Evolutionary conservation across 805 yeast species (phyloP), one percentile per base, ranked within the genome.

Genomic region (Yamadazyma sp.): DNA sequence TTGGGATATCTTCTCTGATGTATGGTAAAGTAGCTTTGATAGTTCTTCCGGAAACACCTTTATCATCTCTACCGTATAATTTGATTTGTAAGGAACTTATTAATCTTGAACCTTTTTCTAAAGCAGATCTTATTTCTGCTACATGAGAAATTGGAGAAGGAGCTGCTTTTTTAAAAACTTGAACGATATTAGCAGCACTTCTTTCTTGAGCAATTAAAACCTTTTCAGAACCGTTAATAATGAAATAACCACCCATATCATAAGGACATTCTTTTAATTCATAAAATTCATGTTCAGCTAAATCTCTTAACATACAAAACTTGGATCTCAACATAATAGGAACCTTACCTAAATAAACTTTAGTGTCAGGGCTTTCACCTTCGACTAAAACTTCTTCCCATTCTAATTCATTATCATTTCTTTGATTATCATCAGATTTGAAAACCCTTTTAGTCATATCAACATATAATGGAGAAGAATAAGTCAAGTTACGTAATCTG

Each of bases 181-280:
- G 98, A 24, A 93, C 98, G 47, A 93, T 93, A 58, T 93, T 93
- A 31, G 98, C 99, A 10, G 99, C 98, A 41, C 93, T 81, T 61
- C 99, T 80, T 65, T 93, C 99, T 67, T 93, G 99, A 21, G 99
- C 99, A 69, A 93, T 93, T 54, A 93, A 72, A 38, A 93, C 99
- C 62, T 93, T 93, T 61, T 93, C 99, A 14, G 97, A 87, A 52
- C 99, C 99, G 68, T 93, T 93, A 56, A 93, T 93, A 50, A 93
- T 89, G 58, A 93, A 93, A 64, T 93, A 93, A 44, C 99, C 99
- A 62, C 99, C 99, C 94, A 93, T 95, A 73, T 93, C 99, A 64
- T 86, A 93, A 21, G 98, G 98, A 68, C 99, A 93, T 66, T 93
- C 99, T 63, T 93, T 89, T 56, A 93, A 76, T 52, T 88, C 95